Evolutionary conservation across 73 alveolate species (phyloP), one percentile per base, ranked within the genome.

Genomic region (Uronychia setigera): DNA sequence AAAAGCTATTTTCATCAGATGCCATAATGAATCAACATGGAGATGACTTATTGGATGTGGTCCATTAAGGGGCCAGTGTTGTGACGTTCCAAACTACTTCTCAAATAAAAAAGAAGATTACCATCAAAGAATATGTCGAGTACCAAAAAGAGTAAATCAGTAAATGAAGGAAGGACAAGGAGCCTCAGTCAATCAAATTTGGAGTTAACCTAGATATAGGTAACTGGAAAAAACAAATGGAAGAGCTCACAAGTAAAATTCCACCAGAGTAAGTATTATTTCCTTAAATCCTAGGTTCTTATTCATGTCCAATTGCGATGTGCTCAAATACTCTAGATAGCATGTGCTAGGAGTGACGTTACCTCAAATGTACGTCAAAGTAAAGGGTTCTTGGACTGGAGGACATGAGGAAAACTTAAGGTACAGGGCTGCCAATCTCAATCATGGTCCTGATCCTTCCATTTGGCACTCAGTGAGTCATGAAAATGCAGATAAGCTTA

Each of bases 311-410:
- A 76, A 81, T 13, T 29, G 76, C 9, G 96, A 93, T 74, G 67
- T 82, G 11, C 88, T 93, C 31, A 86, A 88, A 46, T 93, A 93
- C 77, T 76, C 79, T 35, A 89, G 98, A 78, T 80, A 88, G 59
- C 94, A 93, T 19, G 82, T 93, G 0, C 83, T 86, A 35, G 98
- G 98, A 27, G 83, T 92, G 85, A 93, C 92, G 34, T 84, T 83
- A 74, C 98, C 98, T 19, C 93, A 93, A 77, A 79, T 87, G 77
- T 93, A 93, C 82, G 33, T 93, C 0, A 93, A 93, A 81, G 92
- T 89, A 13, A 84, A 74, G 14, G 96, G 96, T 0, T 91, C 90
- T 30, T 93, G 98, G 95, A 93, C 98, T 11, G 98, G 98, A 11
- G 98, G 96, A 34, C 98, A 93, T 74, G 88, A 93, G 81, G 98